These are phyloP conservation scores for Bipolaris gigantea DNA, from an alignment of 2,329 filamentous ascomycete genomes.

Conservation along the genomic window DNA sequence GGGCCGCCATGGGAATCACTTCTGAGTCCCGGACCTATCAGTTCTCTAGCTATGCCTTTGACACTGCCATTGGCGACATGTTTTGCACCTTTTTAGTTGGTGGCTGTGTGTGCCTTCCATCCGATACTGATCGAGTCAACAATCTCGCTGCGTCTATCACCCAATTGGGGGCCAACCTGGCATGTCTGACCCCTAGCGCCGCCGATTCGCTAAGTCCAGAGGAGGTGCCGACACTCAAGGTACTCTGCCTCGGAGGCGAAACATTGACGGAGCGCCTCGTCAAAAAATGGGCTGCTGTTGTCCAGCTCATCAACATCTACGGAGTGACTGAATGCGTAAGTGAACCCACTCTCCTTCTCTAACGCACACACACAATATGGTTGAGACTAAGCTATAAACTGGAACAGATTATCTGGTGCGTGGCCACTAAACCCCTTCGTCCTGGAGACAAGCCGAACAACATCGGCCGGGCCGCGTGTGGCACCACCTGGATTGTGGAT, in stretches of 20 bases:
- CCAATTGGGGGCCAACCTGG: constrained; percentile 45
- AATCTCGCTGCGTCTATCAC: constrained; percentile 56
- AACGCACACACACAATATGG: not conserved
- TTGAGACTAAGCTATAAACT: constrained; percentile 32
- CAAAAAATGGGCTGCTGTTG: constrained; percentile 8
- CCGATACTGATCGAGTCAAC: constrained; percentile 53
- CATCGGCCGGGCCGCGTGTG: constrained; percentile 49
- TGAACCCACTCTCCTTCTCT: no score
- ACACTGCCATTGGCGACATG: constrained; percentile 58
- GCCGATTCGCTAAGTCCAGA: constrained; percentile 8
- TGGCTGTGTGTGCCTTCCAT: constrained; percentile 63
- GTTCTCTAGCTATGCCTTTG: constrained; percentile 61
- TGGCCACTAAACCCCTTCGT: not conserved
- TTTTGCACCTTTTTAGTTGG: constrained; percentile 59
- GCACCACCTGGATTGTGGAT: constrained; percentile 44
- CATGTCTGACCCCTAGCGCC: constrained; percentile 4
- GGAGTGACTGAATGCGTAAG: constrained; percentile 1
- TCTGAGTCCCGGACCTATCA: constrained; percentile 41
- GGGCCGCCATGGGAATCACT: not conserved
- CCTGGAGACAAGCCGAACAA: constrained; percentile 37
- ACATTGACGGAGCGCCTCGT: constrained; percentile 23
- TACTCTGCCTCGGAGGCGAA: constrained; percentile 15
- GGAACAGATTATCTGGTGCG: constrained; percentile 40
- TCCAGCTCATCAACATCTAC: constrained; percentile 17
- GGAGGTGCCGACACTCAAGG: constrained; percentile 7